These are phyloP conservation scores for Paramecium bursaria DNA, from an alignment of 73 alveolate genomes.

Conservation along the genomic window DNA sequence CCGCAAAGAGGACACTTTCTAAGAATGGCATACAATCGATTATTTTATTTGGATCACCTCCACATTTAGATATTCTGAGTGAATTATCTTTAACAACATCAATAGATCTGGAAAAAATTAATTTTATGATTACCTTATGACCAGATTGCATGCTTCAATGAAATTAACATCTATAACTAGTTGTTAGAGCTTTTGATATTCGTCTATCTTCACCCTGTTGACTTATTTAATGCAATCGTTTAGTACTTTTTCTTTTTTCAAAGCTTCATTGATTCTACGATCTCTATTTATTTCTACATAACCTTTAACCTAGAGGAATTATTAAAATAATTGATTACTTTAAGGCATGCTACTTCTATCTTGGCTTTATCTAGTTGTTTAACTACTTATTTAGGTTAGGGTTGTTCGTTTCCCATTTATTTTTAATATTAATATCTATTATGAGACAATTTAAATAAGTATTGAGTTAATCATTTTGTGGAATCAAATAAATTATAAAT, in stretches of 20 bases:
- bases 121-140: conserved; percentile 20
- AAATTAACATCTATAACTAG: conserved; percentile 13
- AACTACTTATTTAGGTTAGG: neutral
- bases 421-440: too few relatives aligned
- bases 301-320: conserved; percentile 45
- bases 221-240: neutral
- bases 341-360: conserved; percentile 27
- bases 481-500: too few relatives aligned
- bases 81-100: conserved; percentile 29
- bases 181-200: conserved; percentile 10
- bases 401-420: conserved; percentile 15
- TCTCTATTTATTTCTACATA: conserved; percentile 46
- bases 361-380: neutral
- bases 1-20: conserved; percentile 47
- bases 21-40: conserved; percentile 1
- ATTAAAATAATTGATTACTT: neutral
- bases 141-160: conserved; percentile 22
- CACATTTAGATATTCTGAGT: conserved; percentile 7
- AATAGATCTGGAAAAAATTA: conserved; percentile 3
- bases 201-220: neutral
- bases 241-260: conserved; percentile 24
- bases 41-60: conserved; percentile 45
- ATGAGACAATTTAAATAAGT: too few relatives aligned
- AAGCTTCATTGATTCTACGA: conserved; percentile 23
- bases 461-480: too few relatives aligned